Evolutionary conservation across 345 rosid genomes (phyloP), one percentile per base, ranked within the genome.

Genomic region (Excoecaria agallocha): DNA sequence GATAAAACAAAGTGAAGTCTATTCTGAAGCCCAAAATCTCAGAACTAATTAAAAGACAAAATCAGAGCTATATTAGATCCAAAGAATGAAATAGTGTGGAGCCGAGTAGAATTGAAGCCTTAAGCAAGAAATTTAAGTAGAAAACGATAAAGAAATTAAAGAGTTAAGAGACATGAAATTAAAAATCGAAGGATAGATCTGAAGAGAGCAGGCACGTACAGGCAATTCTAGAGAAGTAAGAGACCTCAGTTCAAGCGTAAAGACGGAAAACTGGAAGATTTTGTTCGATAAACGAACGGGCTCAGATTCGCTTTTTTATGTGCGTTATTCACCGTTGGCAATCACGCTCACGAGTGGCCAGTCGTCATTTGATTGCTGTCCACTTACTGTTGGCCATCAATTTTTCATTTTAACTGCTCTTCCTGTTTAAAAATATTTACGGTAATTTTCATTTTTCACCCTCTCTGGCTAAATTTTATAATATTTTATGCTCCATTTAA

Each of bases 161-260:
- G n/a, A 13, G 19, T 0, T n/a, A 8, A 5, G 6, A 3, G 15
- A n/a, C 5, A n/a, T 15, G 37, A 49, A 67, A n/a, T n/a, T n/a
- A n/a, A n/a, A n/a, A n/a, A n/a, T n/a, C n/a, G 5, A 67, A 67
- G 70, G 20, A 4, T 13, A 25, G 70, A 67, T 67, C 56, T 48
- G 70, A 67, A 13, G 12, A 24, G 12, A 46, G 1, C 12, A 64
- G 30, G 22, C 16, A 46, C 37, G 24, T 17, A 65, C 68, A 3
- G 10, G 30, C 43, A 20, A 39, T 38, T 13, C 41, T 1, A 64
- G 49, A 37, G 46, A 62, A 19, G 22, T 5, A 37, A 13, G 48
- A 50, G 37, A 38, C 19, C 12, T 48, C 17, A 19, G 35, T 65
- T n/a, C 35, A 65, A n/a, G 5, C 69, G 52, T 25, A 1, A 39